A percentile compares a stretch with the other conserved stretches of the same genome.
Evolutionary conservation across 345 rosid species (phyloP).

Genomic region (Rhodamnia argentea): DNA sequence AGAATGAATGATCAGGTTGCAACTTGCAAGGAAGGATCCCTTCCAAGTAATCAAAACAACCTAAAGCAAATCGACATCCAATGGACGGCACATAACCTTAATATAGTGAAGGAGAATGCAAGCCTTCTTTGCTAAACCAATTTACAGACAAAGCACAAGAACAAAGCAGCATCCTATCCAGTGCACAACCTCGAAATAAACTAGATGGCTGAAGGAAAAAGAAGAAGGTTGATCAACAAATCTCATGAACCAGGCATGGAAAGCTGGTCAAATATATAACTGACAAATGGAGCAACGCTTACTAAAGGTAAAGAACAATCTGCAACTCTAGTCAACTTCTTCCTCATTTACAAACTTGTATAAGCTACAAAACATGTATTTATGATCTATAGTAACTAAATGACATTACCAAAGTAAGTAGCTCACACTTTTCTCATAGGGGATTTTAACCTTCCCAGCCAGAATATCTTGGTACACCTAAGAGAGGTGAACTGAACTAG

Average conservation of each 20-base stretch:
- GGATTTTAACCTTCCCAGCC: background rate
- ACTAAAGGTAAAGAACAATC: background rate
- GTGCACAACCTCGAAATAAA: background rate
- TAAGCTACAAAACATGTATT: background rate
- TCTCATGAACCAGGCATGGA: background rate
- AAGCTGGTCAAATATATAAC: background rate
- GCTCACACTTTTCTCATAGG: background rate
- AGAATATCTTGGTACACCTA: background rate
- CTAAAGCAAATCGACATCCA: background rate
- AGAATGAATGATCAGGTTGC: background rate
- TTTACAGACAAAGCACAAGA: background rate
- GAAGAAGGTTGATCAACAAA: background rate
- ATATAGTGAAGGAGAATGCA: background rate
- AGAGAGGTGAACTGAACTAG: background rate
- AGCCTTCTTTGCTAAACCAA: background rate
- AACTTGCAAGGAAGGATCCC: background rate
- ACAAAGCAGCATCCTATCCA: background rate
- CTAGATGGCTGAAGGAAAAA: background rate
- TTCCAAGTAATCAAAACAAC: background rate
- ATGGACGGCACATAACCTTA: background rate
- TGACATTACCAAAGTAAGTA: background rate
- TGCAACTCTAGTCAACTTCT: background rate
- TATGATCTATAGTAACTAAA: background rate
- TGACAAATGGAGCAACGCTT: background rate
- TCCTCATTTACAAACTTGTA: background rate